Base-by-base conservation (phyloP, 2,329 filamentous ascomycete genomes). In the Cladosporium velox region DNA sequence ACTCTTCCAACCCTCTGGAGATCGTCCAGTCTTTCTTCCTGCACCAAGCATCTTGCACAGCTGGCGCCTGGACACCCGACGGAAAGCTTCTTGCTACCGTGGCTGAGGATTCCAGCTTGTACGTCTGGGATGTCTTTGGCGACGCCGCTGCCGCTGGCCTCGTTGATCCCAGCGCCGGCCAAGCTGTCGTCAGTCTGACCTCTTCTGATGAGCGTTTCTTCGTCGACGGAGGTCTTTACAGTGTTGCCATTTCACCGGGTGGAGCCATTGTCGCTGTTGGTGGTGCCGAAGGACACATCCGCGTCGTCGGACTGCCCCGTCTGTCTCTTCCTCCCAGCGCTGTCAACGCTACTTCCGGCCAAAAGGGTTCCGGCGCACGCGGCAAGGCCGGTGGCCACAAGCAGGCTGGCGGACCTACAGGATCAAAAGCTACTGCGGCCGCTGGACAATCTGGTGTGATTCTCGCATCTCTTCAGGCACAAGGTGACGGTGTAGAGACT, bases 1-100 rank as follows among this genome's bases (percentile, higher is more conserved):
- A 91, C 38, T 79, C 82, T 41, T 79, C 83, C 15, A 81, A 81
- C 35, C 84, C 91, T 8, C 84, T 98, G 63, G 88, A 90, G 72
- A 95, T 98, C 75, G 85, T 96, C 5, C 92, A 97, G 81, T 90
- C 90, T 30, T 97, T 95, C 82, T 97, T 97, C 83, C 85, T 96
- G 30, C 95, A 98, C 81, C 94, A 91, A 3, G 90, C 81, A 21
- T 82, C 91, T 32, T 96, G 91, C 80, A 98, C 95, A 1, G 94
- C 93, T 8, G 95, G 95, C 67, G 85, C 90, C 1, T 99, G 95
- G 93, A 92, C 92, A 0, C 86, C 91, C 4, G 93, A 97, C 77
- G 95, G 95, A 61, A 88, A 88, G 34, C 82, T 98, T 18, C 85
- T 99, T 1, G 92, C 91, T 7, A 97, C 93, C 0, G 92, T 98